Percentiles rank a stretch among this genome's conserved stretches.
Conservation (phyloP, 2,329 filamentous ascomycete species). For the Alternaria consortialis region DNA sequence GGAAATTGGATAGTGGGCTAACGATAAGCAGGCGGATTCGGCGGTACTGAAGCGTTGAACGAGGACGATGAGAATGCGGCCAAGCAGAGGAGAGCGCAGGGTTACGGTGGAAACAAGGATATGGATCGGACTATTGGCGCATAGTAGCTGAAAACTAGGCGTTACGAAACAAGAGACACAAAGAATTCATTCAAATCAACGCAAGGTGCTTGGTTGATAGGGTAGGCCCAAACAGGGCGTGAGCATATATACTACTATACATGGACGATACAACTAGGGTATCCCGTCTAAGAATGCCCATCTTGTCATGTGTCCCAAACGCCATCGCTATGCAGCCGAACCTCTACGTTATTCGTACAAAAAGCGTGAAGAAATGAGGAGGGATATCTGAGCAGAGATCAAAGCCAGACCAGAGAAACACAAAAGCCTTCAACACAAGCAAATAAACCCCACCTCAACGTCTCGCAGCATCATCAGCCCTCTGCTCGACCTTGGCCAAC, state of each 20-base stretch:
- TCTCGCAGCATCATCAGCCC: constrained; percentile 30
- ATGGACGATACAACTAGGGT: constrained; percentile 1
- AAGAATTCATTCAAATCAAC: not conserved
- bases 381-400: constrained; percentile 37
- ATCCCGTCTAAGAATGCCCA: constrained; percentile 4
- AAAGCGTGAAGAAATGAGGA: constrained; percentile 16
- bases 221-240: not conserved
- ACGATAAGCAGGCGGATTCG: constrained; percentile 41
- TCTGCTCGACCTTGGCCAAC: constrained; percentile 40
- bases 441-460: constrained; percentile 7
- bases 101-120: constrained; percentile 61
- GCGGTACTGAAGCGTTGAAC: constrained; percentile 52
- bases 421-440: not conserved
- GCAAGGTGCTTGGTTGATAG: not conserved
- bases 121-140: constrained; percentile 62
- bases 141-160: not conserved
- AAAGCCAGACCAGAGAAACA: constrained; percentile 10
- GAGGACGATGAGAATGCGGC: constrained; percentile 50
- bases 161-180: constrained; percentile 30
- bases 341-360: constrained; percentile 8
- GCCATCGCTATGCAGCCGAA: constrained; percentile 35
- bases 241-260: constrained; percentile 2
- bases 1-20: not conserved
- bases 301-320: constrained; percentile 14
- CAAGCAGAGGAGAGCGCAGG: constrained; percentile 60